Evolutionary conservation across 345 rosid genomes (phyloP).

Genomic region (Eutrema yunnanense): DNA sequence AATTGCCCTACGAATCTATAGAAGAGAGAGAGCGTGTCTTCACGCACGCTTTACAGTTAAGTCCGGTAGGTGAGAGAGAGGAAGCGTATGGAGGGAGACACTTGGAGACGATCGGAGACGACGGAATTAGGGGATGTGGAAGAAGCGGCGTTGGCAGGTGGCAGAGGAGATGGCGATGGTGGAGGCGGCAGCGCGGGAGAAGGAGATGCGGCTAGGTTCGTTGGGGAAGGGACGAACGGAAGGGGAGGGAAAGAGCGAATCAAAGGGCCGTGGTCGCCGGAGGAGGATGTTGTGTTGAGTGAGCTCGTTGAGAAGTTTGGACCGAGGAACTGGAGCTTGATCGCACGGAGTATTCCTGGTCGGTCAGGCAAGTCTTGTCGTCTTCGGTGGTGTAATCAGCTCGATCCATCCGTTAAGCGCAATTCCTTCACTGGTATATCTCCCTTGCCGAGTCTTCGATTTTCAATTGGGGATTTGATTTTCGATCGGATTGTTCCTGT

Average conservation of each 20-base stretch:
- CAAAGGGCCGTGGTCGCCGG: constrained; percentile 70
- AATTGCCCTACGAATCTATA: constrained; percentile 20
- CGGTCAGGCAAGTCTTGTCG: constrained; percentile 90
- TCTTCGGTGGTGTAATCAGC: constrained; percentile 95
- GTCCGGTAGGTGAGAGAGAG: constrained; percentile 19
- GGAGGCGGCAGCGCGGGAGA: constrained; percentile 15
- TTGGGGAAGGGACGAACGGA: constrained; percentile 27
- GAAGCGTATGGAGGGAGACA: constrained; percentile 19
- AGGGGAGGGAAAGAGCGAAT: constrained; percentile 35
- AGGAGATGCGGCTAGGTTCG: constrained; percentile 23
- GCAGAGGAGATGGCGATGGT: constrained; percentile 23
- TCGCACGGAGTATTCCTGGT: constrained; percentile 66
- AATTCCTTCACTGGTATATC: constrained; percentile 68
- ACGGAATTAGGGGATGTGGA: constrained; percentile 21
- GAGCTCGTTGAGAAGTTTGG: constrained; percentile 55
- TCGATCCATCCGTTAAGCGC: constrained; percentile 70
- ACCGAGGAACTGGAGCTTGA: constrained; percentile 76
- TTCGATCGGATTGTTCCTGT: background rate
- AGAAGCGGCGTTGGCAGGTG: constrained; percentile 9
- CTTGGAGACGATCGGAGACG: constrained; percentile 22
- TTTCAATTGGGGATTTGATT: background rate
- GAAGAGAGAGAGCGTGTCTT: constrained; percentile 12
- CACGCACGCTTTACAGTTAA: constrained; percentile 25
- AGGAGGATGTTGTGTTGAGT: constrained; percentile 63
- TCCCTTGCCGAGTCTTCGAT: background rate